Conservation (phyloP, 1,284 basidiomycete species). For the Trichosporon inkin region DNA sequence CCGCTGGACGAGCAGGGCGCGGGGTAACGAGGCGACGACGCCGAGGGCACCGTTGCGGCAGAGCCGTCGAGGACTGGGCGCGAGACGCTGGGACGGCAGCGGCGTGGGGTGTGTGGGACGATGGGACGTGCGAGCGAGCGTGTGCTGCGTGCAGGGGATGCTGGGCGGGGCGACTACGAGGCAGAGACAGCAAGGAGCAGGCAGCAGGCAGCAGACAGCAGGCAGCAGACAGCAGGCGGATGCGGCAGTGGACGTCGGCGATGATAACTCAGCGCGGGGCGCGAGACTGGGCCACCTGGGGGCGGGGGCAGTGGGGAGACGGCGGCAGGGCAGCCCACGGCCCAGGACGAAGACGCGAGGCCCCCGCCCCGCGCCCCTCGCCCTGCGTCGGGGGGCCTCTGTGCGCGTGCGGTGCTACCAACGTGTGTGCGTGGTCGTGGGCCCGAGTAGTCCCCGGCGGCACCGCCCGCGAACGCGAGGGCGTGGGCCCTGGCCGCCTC, state of each 20-base stretch:
- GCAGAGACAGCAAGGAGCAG: background rate
- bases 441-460: no score
- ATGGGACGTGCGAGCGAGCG: background rate
- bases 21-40: background rate
- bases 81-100: background rate
- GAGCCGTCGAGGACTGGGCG: no score
- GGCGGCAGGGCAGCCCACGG: background rate
- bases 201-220: no score
- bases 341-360: no score
- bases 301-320: background rate
- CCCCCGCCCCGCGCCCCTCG: no score
- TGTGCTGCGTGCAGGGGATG: background rate
- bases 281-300: constrained; percentile 1
- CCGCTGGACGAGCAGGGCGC: background rate
- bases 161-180: background rate
- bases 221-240: no score
- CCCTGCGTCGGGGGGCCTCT: no score
- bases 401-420: no score
- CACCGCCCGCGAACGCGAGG: no score
- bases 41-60: background rate
- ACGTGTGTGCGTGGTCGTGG: no score
- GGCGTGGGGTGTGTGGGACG: background rate
- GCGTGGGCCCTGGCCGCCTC: background rate
- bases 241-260: constrained; percentile 5
- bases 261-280: constrained; percentile 1